phyloP scores from a whole-genome alignment of 257 asterid genomes.

The Solanum sparsipilum region DNA sequence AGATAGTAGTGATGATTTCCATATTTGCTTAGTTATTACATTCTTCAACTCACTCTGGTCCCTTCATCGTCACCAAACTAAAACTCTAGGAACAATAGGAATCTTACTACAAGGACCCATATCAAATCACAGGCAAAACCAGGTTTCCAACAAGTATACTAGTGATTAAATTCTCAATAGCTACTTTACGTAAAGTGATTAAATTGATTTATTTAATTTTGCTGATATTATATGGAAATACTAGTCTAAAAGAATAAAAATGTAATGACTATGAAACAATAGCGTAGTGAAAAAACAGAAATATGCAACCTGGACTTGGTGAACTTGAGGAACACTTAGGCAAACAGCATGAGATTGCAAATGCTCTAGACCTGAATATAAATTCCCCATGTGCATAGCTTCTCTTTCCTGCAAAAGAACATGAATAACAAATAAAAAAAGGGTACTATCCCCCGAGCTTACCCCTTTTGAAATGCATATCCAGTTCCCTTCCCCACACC shows the following conservation, averaged over 20 bases:
- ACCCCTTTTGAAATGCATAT: background rate
- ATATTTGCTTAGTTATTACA: background rate
- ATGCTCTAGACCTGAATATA: constrained; percentile 53
- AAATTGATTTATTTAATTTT: background rate
- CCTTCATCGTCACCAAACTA: background rate
- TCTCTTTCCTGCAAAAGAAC: constrained; percentile 45
- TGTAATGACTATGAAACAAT: background rate
- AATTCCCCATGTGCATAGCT: constrained; percentile 33
- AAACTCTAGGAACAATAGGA: background rate
- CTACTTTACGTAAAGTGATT: background rate
- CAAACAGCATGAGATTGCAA: constrained; percentile 48
- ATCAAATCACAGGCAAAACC: background rate
- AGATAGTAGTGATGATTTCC: background rate
- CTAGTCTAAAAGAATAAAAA: background rate
- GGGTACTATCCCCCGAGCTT: background rate
- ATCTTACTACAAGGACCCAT: background rate
- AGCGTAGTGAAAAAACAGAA: background rate
- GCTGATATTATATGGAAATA: background rate
- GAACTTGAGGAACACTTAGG: constrained; percentile 48
- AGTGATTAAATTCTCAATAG: background rate
- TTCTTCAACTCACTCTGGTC: background rate
- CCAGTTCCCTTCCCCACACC: background rate
- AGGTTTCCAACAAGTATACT: background rate
- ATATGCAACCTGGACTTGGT: constrained; percentile 29
- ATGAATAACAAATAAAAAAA: background rate